Conservation (phyloP, 2,329 filamentous ascomycete species). For the Exophiala sp. region DNA sequence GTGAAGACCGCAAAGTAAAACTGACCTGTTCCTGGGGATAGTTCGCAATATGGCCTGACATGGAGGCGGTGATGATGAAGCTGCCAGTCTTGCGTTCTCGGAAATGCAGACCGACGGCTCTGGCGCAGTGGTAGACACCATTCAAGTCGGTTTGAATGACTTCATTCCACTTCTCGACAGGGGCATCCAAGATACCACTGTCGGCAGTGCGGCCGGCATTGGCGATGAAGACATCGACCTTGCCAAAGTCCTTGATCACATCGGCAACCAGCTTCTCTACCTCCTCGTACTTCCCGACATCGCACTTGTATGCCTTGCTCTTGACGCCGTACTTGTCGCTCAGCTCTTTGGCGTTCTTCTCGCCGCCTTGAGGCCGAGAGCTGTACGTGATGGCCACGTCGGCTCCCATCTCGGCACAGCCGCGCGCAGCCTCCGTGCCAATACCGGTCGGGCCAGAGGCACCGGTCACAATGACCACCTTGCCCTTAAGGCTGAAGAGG, state of each 20-base stretch:
- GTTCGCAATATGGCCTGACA: constrained; percentile 52
- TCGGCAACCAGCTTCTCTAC: constrained; percentile 53
- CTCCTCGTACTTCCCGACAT: constrained; percentile 53
- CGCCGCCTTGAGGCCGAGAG: constrained; percentile 54
- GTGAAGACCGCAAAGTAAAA: too few relatives aligned
- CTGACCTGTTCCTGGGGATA: constrained; percentile 55
- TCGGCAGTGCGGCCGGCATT: constrained; percentile 67
- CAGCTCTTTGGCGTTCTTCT: constrained; percentile 61
- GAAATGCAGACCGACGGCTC: constrained; percentile 78
- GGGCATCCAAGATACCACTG: constrained; percentile 62
- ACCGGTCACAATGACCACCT: constrained; percentile 45
- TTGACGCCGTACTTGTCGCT: constrained; percentile 56
- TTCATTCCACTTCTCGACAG: constrained; percentile 65
- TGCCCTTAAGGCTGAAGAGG: constrained; percentile 46
- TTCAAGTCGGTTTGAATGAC: constrained; percentile 82
- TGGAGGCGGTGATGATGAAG: constrained; percentile 62
- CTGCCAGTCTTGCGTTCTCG: constrained; percentile 59
- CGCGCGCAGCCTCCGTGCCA: constrained; percentile 61
- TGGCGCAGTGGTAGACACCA: constrained; percentile 79
- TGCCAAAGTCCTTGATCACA: constrained; percentile 63
- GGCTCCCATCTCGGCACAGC: constrained; percentile 59
- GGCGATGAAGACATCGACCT: constrained; percentile 62
- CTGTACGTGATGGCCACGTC: constrained; percentile 63
- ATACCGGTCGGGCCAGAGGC: constrained; percentile 52
- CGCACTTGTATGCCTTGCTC: constrained; percentile 62